Percentiles rank a stretch among this genome's conserved stretches.
phyloP scores from a whole-genome alignment of 2,329 filamentous ascomycete genomes.

The Microcera coccophila region DNA sequence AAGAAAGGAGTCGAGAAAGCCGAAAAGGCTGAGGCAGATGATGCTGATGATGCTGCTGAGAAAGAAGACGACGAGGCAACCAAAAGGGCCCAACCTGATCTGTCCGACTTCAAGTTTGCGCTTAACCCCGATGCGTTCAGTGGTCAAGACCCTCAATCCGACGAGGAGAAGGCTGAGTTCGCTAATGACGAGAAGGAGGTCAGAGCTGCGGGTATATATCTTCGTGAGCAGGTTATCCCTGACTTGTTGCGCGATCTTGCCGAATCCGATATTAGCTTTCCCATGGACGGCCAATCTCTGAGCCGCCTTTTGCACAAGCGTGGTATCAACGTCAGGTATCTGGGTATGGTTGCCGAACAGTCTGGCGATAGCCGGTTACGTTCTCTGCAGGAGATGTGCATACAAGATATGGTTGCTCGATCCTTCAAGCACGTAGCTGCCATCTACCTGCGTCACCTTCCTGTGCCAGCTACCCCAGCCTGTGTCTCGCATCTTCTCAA shows the following conservation, averaged over 20 bases:
- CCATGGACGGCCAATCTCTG: conserved; percentile 95
- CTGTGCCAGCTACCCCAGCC: conserved; percentile 72
- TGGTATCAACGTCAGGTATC: conserved; percentile 93
- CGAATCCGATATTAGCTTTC: conserved; percentile 92
- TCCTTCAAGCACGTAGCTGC: conserved; percentile 91
- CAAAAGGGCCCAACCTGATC: conserved; percentile 64
- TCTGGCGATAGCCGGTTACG: conserved; percentile 68
- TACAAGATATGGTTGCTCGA: conserved; percentile 93
- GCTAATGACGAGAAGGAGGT: conserved; percentile 84
- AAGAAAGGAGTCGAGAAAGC: conserved; percentile 30
- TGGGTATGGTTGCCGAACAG: conserved; percentile 76
- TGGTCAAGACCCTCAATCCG: conserved; percentile 83
- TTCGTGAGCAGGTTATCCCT: conserved; percentile 76
- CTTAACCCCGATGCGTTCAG: conserved; percentile 96
- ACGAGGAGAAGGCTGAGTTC: conserved; percentile 82
- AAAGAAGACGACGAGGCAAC: conserved; percentile 18
- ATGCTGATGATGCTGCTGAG: conserved; percentile 33
- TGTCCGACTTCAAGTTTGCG: conserved; percentile 80
- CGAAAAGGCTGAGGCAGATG: conserved; percentile 32
- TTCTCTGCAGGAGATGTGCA: conserved; percentile 70
- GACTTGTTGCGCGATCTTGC: conserved; percentile 80
- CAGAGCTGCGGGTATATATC: conserved; percentile 73
- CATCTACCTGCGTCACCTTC: conserved; percentile 73
- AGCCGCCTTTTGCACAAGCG: conserved; percentile 89
- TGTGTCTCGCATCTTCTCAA: conserved; percentile 87